Conservation (phyloP, 2,329 filamentous ascomycete species). For the Cladosporium velox region DNA sequence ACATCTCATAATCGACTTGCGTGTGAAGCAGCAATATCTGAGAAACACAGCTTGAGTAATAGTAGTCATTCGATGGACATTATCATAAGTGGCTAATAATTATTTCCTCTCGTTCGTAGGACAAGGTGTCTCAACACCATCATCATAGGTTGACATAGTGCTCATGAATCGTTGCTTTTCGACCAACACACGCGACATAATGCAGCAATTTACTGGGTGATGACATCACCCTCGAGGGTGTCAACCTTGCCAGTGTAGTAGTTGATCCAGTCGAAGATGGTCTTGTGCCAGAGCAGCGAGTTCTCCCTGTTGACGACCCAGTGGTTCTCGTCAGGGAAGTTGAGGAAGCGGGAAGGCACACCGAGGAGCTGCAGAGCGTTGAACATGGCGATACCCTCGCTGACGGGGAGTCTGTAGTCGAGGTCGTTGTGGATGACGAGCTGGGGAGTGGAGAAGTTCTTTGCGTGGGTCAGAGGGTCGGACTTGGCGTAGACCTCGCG, state of each 20-base stretch:
- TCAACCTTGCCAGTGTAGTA: conserved; percentile 50
- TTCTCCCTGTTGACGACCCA: conserved; percentile 28
- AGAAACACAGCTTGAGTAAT: not conserved
- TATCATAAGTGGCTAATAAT: conserved; percentile 3
- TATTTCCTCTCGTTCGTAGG: not conserved
- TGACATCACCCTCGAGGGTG: conserved; percentile 9
- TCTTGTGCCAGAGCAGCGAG: conserved; percentile 34
- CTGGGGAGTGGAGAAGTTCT: conserved; percentile 29
- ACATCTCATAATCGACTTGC: not conserved
- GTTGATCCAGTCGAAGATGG: conserved; percentile 75
- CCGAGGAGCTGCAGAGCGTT: conserved; percentile 29
- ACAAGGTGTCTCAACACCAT: not conserved
- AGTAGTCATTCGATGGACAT: conserved; percentile 3
- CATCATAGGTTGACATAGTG: not conserved
- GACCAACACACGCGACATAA: not conserved
- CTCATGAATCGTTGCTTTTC: not conserved
- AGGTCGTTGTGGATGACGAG: conserved; percentile 31
- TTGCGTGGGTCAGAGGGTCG: conserved; percentile 28
- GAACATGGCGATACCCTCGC: conserved; percentile 30
- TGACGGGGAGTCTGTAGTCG: conserved; percentile 29
- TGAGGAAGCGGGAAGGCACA: conserved; percentile 29
- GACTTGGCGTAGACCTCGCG: conserved; percentile 25
- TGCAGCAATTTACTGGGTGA: conserved; percentile 9
- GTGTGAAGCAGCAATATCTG: not conserved
- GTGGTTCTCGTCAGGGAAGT: conserved; percentile 28